Percentiles rank a stretch among this genome's conserved stretches.
Evolutionary conservation across 352 stramenopile genomes (phyloP).

Genomic region (Detonula confervacea): DNA sequence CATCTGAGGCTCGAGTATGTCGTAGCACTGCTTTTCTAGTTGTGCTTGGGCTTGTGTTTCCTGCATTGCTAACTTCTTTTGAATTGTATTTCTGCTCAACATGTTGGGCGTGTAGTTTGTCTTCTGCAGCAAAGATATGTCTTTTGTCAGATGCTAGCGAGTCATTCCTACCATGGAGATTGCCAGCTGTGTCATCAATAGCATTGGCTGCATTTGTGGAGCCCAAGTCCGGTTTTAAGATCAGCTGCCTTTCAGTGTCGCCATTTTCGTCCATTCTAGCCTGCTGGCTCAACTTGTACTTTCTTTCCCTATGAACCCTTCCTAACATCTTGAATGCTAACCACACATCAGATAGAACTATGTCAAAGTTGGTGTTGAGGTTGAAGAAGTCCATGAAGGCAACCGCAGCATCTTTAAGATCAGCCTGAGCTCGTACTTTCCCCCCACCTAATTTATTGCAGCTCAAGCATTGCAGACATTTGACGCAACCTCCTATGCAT

Average conservation of each 20-base stretch:
- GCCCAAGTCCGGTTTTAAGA: too few species aligned
- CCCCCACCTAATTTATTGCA: constrained; percentile 48
- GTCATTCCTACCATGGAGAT: neutral
- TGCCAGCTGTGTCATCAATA: constrained; percentile 10
- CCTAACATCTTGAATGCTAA: constrained; percentile 40
- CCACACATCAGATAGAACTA: constrained; percentile 35
- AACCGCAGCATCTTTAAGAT: constrained; percentile 45
- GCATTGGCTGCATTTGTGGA: too few species aligned
- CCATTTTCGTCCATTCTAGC: constrained; percentile 22
- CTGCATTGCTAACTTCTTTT: too few species aligned
- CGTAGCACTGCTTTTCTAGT: constrained; percentile 15
- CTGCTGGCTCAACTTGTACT: constrained; percentile 36
- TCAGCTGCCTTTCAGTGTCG: neutral
- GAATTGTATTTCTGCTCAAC: too few species aligned
- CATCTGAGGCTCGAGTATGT: constrained; percentile 9
- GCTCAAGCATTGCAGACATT: constrained; percentile 35
- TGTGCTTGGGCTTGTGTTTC: too few species aligned
- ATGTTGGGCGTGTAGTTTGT: constrained; percentile 1
- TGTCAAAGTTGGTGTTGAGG: constrained; percentile 24
- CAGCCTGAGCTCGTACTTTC: constrained; percentile 24
- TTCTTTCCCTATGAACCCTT: constrained; percentile 18
- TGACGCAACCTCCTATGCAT: constrained; percentile 28
- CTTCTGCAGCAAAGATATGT: constrained; percentile 3
- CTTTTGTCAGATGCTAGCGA: too few species aligned
- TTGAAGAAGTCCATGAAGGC: constrained; percentile 54